These are phyloP conservation scores for Porodaedalea pini DNA, from an alignment of 1,284 basidiomycete species.

Conservation along the genomic window DNA sequence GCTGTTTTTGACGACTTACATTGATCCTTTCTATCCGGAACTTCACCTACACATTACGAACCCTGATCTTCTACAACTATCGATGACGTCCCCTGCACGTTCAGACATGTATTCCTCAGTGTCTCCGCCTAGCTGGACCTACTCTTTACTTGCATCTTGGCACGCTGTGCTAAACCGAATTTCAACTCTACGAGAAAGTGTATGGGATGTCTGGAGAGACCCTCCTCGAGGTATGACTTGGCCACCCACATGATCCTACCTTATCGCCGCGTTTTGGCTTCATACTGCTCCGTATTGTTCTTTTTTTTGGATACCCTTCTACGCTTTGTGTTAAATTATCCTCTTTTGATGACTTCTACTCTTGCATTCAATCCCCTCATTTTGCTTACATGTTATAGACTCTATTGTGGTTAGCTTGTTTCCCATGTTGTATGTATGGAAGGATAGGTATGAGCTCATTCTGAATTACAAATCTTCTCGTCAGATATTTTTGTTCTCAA, in stretches of 20 bases:
- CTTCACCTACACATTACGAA: slow-evolving; percentile 52
- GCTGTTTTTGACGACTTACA: slow-evolving; percentile 58
- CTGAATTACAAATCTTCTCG: background rate
- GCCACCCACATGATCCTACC: slow-evolving; percentile 18
- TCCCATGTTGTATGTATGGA: slow-evolving; percentile 12
- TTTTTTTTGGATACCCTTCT: background rate
- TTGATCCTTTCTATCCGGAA: slow-evolving; percentile 70
- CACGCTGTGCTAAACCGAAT: slow-evolving; percentile 9
- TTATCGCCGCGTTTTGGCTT: background rate
- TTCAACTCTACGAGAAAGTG: slow-evolving; percentile 7
- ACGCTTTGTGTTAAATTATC: slow-evolving; percentile 1
- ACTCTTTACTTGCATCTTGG: background rate
- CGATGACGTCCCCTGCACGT: slow-evolving; percentile 28
- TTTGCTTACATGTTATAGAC: background rate
- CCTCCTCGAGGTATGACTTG: slow-evolving; percentile 15
- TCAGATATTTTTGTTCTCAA: background rate
- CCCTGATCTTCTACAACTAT: slow-evolving; percentile 39
- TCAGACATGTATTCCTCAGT: background rate
- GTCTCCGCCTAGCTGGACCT: slow-evolving; percentile 3
- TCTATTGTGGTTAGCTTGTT: slow-evolving; percentile 1
- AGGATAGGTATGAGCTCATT: background rate
- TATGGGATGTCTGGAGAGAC: slow-evolving; percentile 17
- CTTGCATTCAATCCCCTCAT: background rate
- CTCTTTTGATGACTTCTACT: background rate
- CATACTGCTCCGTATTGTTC: background rate